Evolutionary conservation across 192 early-diverging fungal species (phyloP), one percentile per base, ranked within the genome.

Genomic region (Rhizophagus clarus): DNA sequence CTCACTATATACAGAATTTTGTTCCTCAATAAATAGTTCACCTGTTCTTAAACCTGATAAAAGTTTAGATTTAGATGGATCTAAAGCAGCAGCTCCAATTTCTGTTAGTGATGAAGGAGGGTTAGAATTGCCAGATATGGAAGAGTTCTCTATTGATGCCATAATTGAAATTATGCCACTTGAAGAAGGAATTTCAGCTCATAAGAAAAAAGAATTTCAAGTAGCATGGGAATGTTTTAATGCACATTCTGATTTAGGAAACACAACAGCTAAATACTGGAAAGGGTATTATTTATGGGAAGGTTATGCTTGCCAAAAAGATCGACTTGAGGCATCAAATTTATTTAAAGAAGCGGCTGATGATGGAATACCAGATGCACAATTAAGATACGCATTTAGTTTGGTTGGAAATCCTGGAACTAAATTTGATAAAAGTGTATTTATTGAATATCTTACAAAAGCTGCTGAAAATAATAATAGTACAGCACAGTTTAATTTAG

Each of bases 291-390:
- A 77, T 66, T 64, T 77, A 63, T 42, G 61, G 60, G 61, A 77
- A 77, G 62, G 34, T 11, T 64, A 22, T 45, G 29, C 20, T 77
- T 60, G 34, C 17, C 20, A 17, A 37, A 42, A 77, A 49, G 34
- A 77, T 20, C 17, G 20, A 40, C 28, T 62, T 22, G n/a, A 31
- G 28, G 75, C 75, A 49, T 42, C 75, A 26, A 6, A 42, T 32
- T 49, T 77, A 37, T 77, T 64, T 49, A 77, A 77, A 64, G 14
- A 64, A 66, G 56, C 61, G 1, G 75, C 75, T 61, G 75, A 77
- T 61, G 61, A 77, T 40, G 75, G 75, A 42, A 42, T 77, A 32
- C 60, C 75, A 20, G 61, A 63, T 40, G 61, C 75, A 22, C 61
- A 77, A 29, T 61, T 77, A 29, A 37, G 75, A 37, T 77, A 77